A percentile compares a stretch with the other conserved stretches of the same genome.
Evolutionary conservation across 768 basidiomycete genomes (phyloP).

Genomic region (Agrocybe chaxingu): DNA sequence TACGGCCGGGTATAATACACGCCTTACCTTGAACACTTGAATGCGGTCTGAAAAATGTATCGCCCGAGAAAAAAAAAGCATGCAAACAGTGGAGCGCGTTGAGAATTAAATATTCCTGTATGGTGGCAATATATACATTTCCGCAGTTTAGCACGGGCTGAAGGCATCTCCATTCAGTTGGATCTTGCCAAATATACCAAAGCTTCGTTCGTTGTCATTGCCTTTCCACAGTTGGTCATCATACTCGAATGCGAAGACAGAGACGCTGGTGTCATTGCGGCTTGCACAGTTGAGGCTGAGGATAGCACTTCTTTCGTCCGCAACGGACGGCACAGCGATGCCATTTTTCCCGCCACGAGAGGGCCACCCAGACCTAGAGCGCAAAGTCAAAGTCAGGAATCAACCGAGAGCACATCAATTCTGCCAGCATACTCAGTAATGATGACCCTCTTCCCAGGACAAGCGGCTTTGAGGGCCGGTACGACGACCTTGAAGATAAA

Average conservation of each 20-base stretch:
- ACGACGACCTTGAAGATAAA: slow-evolving; percentile 37
- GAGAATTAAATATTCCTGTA: neutral
- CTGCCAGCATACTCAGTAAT: slow-evolving; percentile 33
- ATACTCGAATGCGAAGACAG: slow-evolving; percentile 38
- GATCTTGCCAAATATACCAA: slow-evolving; percentile 35
- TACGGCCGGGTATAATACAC: no score
- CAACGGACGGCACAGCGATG: slow-evolving; percentile 27
- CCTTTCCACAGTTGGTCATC: slow-evolving; percentile 40
- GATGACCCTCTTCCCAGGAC: slow-evolving; percentile 33
- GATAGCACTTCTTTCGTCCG: slow-evolving; percentile 30
- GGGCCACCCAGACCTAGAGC: slow-evolving; percentile 36
- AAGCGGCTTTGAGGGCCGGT: slow-evolving; percentile 30
- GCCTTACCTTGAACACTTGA: no score
- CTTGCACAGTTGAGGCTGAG: slow-evolving; percentile 35
- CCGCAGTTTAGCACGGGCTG: slow-evolving; percentile 8
- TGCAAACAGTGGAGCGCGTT: no score
- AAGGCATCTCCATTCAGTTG: slow-evolving; percentile 19
- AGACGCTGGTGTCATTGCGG: slow-evolving; percentile 29
- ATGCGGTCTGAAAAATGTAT: no score
- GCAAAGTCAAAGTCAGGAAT: neutral
- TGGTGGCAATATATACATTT: neutral
- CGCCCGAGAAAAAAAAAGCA: no score
- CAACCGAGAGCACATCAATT: neutral
- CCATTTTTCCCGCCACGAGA: slow-evolving; percentile 30
- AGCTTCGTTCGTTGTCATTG: slow-evolving; percentile 36